Conservation (phyloP, 106 monocot genomes). For the Narthecium ossifragum region DNA sequence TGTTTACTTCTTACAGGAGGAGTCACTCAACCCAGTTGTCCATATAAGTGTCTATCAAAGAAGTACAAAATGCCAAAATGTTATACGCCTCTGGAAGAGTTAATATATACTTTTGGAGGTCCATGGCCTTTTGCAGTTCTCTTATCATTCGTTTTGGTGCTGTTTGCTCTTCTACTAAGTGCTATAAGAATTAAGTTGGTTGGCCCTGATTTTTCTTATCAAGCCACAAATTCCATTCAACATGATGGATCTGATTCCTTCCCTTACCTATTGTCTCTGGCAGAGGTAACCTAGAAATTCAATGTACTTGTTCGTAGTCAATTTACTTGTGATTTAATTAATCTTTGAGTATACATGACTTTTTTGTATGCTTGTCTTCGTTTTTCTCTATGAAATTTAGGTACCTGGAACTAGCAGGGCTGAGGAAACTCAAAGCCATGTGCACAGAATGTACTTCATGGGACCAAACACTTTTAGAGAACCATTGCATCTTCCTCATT, state of each 20-base stretch:
- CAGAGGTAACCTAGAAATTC: slow-evolving; percentile 49
- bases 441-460: slow-evolving; percentile 95
- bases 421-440: slow-evolving; percentile 96
- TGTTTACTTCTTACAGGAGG: slow-evolving; percentile 53
- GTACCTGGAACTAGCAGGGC: slow-evolving; percentile 84
- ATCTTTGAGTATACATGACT: not conserved
- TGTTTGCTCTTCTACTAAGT: slow-evolving; percentile 68
- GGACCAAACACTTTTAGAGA: slow-evolving; percentile 95
- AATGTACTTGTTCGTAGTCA: too few species aligned
- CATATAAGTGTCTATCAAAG: slow-evolving; percentile 83
- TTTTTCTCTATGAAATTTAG: slow-evolving; percentile 20
- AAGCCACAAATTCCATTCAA: slow-evolving; percentile 43
- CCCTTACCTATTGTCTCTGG: slow-evolving; percentile 77
- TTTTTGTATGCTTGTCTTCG: not conserved
- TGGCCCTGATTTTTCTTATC: slow-evolving; percentile 50
- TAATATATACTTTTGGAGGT: slow-evolving; percentile 86
- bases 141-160: slow-evolving; percentile 47
- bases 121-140: slow-evolving; percentile 76
- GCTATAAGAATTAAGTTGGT: slow-evolving; percentile 74
- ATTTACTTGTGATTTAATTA: not conserved
- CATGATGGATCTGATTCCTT: slow-evolving; percentile 54
- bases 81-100: slow-evolving; percentile 83
- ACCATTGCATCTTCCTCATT: slow-evolving; percentile 94
- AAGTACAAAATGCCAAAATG: slow-evolving; percentile 98
- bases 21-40: slow-evolving; percentile 62